phyloP scores from a whole-genome alignment of 2,329 filamentous ascomycete species.

The Zasmidium angulare region DNA sequence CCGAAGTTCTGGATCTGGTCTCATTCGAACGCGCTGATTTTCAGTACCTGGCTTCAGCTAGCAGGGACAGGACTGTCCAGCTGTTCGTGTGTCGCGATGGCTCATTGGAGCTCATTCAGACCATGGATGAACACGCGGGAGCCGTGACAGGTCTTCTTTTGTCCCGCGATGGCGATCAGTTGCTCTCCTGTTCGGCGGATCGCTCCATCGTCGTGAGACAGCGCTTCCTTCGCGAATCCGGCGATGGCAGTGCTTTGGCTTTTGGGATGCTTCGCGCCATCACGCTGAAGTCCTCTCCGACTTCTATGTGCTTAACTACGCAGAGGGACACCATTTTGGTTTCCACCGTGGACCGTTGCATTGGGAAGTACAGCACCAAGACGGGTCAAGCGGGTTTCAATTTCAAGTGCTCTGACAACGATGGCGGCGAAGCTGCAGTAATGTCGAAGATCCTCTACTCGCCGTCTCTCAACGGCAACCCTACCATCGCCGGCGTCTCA shows the following conservation, averaged over 20 bases:
- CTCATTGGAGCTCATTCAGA: slow-evolving; percentile 72
- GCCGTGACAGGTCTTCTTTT: slow-evolving; percentile 79
- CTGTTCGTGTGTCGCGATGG: slow-evolving; percentile 65
- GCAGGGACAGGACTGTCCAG: slow-evolving; percentile 88
- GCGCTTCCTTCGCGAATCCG: slow-evolving; percentile 67
- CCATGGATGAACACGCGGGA: slow-evolving; percentile 85
- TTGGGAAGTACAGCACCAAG: slow-evolving; percentile 53
- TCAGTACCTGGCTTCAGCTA: slow-evolving; percentile 75
- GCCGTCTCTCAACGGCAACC: slow-evolving; percentile 57
- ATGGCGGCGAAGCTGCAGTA: slow-evolving; percentile 77
- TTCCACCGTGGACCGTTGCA: slow-evolving; percentile 62
- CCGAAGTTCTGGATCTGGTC: slow-evolving; percentile 79
- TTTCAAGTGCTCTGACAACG: slow-evolving; percentile 82
- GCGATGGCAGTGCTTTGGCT: slow-evolving; percentile 61
- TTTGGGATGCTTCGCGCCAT: slow-evolving; percentile 77
- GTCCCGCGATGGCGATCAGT: slow-evolving; percentile 61
- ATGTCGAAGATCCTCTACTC: slow-evolving; percentile 72
- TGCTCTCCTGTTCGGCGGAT: slow-evolving; percentile 87
- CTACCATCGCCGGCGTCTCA: slow-evolving; percentile 80
- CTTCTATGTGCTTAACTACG: slow-evolving; percentile 75
- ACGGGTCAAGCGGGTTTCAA: slow-evolving; percentile 68
- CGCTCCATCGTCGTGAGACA: slow-evolving; percentile 83
- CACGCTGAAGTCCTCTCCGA: slow-evolving; percentile 79
- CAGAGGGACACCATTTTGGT: slow-evolving; percentile 56
- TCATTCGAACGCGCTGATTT: slow-evolving; percentile 63